phyloP scores from a whole-genome alignment of 2,329 filamentous ascomycete species.

The Fusarium proliferatum region DNA sequence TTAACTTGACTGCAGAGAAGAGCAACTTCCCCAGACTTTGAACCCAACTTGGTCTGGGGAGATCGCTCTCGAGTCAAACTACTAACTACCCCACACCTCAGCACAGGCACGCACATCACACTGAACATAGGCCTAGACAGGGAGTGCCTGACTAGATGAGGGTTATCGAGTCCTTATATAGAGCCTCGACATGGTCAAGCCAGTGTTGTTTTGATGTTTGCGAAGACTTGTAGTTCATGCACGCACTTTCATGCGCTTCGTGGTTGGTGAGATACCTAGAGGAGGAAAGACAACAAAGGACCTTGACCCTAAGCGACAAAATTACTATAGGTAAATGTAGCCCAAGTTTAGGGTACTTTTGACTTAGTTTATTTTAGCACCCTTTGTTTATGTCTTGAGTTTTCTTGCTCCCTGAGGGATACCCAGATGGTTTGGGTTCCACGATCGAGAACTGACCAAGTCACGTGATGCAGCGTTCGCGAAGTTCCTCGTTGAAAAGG shows the following conservation, averaged over 20 bases:
- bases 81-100: constrained; percentile 36
- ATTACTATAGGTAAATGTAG: no score
- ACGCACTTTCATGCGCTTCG: constrained; percentile 3
- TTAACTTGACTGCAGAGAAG: constrained; percentile 3
- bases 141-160: not conserved
- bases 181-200: not conserved
- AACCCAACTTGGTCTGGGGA: constrained; percentile 30
- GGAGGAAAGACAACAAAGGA: no score
- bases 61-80: constrained; percentile 16
- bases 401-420: no score
- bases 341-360: no score
- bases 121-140: not conserved
- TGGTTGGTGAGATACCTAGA: not conserved
- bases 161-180: not conserved
- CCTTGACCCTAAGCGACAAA: no score
- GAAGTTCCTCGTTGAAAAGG: not conserved
- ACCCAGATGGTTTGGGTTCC: not conserved
- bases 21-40: constrained; percentile 34
- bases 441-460: not conserved
- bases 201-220: not conserved
- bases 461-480: not conserved
- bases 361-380: no score
- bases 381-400: no score
- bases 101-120: constrained; percentile 27
- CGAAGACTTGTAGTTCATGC: not conserved